Evolutionary conservation across 495 filamentous ascomycete species (phyloP).

Genomic region (Aspergillus kassunensis): DNA sequence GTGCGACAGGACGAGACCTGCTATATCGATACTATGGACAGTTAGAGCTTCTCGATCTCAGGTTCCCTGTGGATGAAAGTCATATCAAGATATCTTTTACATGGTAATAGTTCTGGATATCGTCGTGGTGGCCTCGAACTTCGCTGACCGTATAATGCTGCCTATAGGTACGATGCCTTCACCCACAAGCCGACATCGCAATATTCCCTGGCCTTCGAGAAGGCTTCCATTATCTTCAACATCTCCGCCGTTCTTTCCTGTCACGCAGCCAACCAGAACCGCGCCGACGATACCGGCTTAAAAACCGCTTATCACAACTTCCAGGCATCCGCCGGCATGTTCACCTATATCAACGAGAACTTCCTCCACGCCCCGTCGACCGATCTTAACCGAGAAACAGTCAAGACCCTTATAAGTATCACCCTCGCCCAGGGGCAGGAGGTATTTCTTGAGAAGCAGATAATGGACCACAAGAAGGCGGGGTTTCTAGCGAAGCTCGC

Average conservation of each 20-base stretch:
- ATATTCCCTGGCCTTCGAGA: slow-evolving; percentile 95
- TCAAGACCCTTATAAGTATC: slow-evolving; percentile 88
- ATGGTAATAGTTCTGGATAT: slow-evolving; percentile 56
- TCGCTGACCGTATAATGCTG: slow-evolving; percentile 9
- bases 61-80: slow-evolving; percentile 96
- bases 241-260: slow-evolving; percentile 96
- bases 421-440: slow-evolving; percentile 96
- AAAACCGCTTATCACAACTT: slow-evolving; percentile 98
- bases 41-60: slow-evolving; percentile 86
- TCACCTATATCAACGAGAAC: slow-evolving; percentile 99
- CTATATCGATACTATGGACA: slow-evolving; percentile 98
- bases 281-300: slow-evolving; percentile 84
- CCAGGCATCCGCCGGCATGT: slow-evolving; percentile 97
- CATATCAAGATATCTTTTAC: slow-evolving; percentile 99
- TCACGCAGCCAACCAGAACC: slow-evolving; percentile 89
- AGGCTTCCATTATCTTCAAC: slow-evolving; percentile 99
- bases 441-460: slow-evolving; percentile 95
- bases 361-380: slow-evolving; percentile 95
- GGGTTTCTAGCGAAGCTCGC: slow-evolving; percentile 90
- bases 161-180: slow-evolving; percentile 89
- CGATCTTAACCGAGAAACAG: slow-evolving; percentile 88
- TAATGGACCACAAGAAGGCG: slow-evolving; percentile 87
- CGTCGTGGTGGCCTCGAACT: background rate
- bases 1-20: slow-evolving; percentile 86
- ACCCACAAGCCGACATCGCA: slow-evolving; percentile 94